These are phyloP conservation scores for Pleurozium schreberi DNA, from an alignment of 225 moss, liverwort and hornwort genomes.

Conservation along the genomic window DNA sequence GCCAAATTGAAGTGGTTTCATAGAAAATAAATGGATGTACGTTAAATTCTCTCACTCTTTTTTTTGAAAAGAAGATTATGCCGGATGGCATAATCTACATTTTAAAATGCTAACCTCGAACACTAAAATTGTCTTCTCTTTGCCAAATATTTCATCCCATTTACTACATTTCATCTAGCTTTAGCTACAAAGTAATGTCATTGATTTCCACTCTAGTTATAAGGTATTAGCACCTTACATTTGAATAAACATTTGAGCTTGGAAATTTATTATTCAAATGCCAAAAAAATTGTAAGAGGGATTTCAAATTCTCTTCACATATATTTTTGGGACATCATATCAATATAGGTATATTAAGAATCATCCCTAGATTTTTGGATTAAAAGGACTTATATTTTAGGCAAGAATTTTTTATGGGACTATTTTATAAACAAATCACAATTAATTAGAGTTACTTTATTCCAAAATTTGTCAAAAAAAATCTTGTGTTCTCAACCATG, in stretches of 20 bases:
- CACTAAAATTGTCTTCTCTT: no score
- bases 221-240: neutral
- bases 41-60: neutral
- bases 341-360: neutral
- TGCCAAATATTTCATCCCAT: neutral
- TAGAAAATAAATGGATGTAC: neutral
- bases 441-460: neutral
- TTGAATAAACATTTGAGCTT: neutral
- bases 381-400: neutral
- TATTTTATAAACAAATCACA: neutral
- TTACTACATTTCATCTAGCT: neutral
- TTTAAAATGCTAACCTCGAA: neutral
- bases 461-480: neutral
- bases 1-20: neutral
- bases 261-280: neutral
- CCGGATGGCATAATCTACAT: neutral
- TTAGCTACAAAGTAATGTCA: neutral
- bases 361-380: neutral
- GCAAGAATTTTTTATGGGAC: neutral
- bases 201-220: neutral
- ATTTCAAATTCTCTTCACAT: rapidly evolving
- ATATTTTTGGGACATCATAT: neutral
- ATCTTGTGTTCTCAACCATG: neutral
- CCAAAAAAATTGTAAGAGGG: neutral
- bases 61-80: rapidly evolving